A percentile compares a stretch with the other conserved stretches of the same genome.
phyloP scores from a whole-genome alignment of 495 filamentous ascomycete genomes.

The Penicillium cataractarum region DNA sequence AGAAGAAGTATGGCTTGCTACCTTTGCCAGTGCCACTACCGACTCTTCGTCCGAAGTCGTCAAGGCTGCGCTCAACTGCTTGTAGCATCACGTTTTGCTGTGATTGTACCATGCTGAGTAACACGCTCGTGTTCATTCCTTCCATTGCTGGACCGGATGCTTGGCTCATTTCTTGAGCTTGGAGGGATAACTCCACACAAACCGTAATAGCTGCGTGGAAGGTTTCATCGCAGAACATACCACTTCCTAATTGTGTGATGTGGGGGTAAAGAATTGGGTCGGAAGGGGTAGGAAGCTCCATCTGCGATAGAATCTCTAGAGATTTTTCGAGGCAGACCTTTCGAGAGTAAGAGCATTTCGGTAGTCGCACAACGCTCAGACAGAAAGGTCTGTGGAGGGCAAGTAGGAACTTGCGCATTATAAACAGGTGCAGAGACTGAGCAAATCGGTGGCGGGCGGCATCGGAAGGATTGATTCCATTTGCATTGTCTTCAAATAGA shows the following conservation, averaged over 20 bases:
- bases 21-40: conserved; percentile 33
- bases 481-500: conserved; percentile 31
- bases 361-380: conserved; percentile 49
- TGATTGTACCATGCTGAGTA: conserved; percentile 42
- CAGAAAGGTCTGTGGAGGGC: conserved; percentile 58
- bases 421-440: conserved; percentile 41
- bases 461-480: conserved; percentile 25
- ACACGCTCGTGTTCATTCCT: conserved; percentile 28
- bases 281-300: conserved; percentile 35
- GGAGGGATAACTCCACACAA: conserved; percentile 42
- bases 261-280: conserved; percentile 29
- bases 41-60: conserved; percentile 39
- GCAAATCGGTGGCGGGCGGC: conserved; percentile 36
- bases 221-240: conserved; percentile 46
- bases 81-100: conserved; percentile 43
- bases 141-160: conserved; percentile 18
- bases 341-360: conserved; percentile 58
- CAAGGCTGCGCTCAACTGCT: conserved; percentile 37
- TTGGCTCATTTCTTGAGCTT: conserved; percentile 34
- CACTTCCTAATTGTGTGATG: conserved; percentile 39
- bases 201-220: conserved; percentile 44
- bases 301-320: conserved; percentile 51
- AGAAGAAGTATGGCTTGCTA: conserved; percentile 41
- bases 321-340: conserved; percentile 57
- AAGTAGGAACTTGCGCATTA: conserved; percentile 57